Percentiles rank a stretch among this genome's conserved stretches.
Conservation (phyloP, 495 filamentous ascomycete species). For the Penicillium cataractarum region DNA sequence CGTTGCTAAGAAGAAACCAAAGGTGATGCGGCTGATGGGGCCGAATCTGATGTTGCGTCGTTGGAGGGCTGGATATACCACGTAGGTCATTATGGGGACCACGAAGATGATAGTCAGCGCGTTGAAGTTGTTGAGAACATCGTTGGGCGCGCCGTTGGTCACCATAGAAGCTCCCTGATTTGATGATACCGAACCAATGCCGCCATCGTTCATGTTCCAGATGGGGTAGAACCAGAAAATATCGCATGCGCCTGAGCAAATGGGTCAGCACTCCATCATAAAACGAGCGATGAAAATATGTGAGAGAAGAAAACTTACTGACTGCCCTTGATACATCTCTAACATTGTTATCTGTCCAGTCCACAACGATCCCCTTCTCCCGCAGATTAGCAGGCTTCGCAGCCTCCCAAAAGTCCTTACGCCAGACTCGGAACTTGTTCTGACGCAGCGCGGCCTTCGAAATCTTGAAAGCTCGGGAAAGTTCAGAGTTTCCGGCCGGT, state of each 20-base stretch:
- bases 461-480: slow-evolving; percentile 59
- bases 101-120: slow-evolving; percentile 67
- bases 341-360: slow-evolving; percentile 54
- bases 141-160: slow-evolving; percentile 71
- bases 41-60: slow-evolving; percentile 58
- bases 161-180: slow-evolving; percentile 65
- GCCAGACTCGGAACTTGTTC: slow-evolving; percentile 60
- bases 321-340: slow-evolving; percentile 51
- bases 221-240: slow-evolving; percentile 59
- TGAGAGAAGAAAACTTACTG: slow-evolving; percentile 12
- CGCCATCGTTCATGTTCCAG: slow-evolving; percentile 53
- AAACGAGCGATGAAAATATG: not conserved
- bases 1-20: slow-evolving; percentile 62
- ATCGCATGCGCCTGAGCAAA: slow-evolving; percentile 44
- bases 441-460: slow-evolving; percentile 54
- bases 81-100: slow-evolving; percentile 63
- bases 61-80: slow-evolving; percentile 64
- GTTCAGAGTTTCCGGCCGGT: slow-evolving; percentile 52
- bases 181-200: slow-evolving; percentile 46
- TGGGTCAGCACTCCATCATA: not conserved
- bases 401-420: slow-evolving; percentile 63
- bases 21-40: slow-evolving; percentile 68
- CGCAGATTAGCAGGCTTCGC: slow-evolving; percentile 65
- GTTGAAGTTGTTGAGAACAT: slow-evolving; percentile 71
- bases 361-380: slow-evolving; percentile 44